Evolutionary conservation across 345 rosid species (phyloP).

Genomic region (Microthlaspi erraticum): DNA sequence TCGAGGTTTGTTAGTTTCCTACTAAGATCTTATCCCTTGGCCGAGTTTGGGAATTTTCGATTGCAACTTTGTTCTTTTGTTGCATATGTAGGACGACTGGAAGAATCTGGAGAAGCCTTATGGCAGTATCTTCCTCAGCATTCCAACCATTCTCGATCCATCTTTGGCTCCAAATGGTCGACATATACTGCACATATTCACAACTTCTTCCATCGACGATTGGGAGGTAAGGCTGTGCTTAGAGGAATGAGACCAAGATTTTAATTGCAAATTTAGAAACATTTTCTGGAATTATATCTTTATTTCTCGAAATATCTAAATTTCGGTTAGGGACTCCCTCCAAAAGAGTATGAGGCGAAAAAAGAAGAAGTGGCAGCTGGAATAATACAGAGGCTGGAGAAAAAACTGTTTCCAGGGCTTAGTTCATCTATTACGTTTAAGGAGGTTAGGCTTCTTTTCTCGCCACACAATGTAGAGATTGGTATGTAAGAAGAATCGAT

Average conservation of each 20-base stretch:
- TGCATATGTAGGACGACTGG: constrained; percentile 67
- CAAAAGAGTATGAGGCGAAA: constrained; percentile 76
- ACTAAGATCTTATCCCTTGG: constrained; percentile 24
- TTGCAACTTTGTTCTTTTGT: not conserved
- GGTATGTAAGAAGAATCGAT: no score
- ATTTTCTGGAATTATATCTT: not conserved
- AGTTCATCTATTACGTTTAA: constrained; percentile 69
- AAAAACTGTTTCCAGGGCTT: constrained; percentile 82
- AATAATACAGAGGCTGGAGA: constrained; percentile 79
- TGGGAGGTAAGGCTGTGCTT: constrained; percentile 68
- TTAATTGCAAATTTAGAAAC: not conserved
- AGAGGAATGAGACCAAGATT: constrained; percentile 12
- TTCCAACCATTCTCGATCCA: constrained; percentile 91
- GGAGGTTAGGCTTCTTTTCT: constrained; percentile 60
- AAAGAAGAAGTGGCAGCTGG: constrained; percentile 67
- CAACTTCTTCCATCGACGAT: constrained; percentile 83
- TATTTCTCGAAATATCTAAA: not conserved
- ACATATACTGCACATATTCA: constrained; percentile 92
- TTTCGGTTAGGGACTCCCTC: constrained; percentile 68
- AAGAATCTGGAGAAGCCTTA: constrained; percentile 73
- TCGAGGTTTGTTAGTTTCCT: constrained; percentile 62
- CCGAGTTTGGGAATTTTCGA: not conserved
- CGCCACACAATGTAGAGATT: constrained; percentile 10
- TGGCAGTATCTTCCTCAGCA: constrained; percentile 96
- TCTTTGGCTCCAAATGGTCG: constrained; percentile 80